Percentiles rank a stretch among this genome's conserved stretches.
phyloP scores from a whole-genome alignment of 495 filamentous ascomycete species.

The Daldinia grandis region DNA sequence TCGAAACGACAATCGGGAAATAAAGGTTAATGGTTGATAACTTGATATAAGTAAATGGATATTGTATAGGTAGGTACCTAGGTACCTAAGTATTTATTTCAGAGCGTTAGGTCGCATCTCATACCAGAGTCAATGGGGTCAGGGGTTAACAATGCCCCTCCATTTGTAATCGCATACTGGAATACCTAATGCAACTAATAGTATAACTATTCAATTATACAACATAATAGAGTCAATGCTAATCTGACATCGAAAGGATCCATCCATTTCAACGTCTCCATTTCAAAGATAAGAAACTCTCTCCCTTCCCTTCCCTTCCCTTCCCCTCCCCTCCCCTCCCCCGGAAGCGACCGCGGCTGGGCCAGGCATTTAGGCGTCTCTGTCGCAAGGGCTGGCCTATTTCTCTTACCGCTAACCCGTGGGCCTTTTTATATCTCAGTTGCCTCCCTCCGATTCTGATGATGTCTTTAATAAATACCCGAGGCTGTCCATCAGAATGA shows the following conservation, averaged over 20 bases:
- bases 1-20: conserved; percentile 9
- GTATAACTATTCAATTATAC: not conserved
- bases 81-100: too few relatives aligned
- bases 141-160: too few relatives aligned
- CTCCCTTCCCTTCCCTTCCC: not conserved
- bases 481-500: conserved; percentile 10
- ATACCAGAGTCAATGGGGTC: too few relatives aligned
- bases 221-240: not conserved
- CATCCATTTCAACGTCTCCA: not conserved
- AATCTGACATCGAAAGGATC: too few relatives aligned
- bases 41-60: not conserved
- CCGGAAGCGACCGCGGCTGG: too few relatives aligned
- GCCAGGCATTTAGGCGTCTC: too few relatives aligned
- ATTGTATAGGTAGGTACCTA: too few relatives aligned
- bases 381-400: too few relatives aligned
- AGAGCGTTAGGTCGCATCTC: too few relatives aligned
- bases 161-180: too few relatives aligned
- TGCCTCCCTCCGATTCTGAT: not conserved
- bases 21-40: conserved; percentile 4
- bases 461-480: not conserved
- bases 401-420: too few relatives aligned
- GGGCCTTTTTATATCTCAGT: not conserved
- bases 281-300: not conserved
- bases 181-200: too few relatives aligned
- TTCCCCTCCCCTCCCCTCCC: not conserved